Evolutionary conservation across 345 rosid species (phyloP).

Genomic region (Salix udensis): DNA sequence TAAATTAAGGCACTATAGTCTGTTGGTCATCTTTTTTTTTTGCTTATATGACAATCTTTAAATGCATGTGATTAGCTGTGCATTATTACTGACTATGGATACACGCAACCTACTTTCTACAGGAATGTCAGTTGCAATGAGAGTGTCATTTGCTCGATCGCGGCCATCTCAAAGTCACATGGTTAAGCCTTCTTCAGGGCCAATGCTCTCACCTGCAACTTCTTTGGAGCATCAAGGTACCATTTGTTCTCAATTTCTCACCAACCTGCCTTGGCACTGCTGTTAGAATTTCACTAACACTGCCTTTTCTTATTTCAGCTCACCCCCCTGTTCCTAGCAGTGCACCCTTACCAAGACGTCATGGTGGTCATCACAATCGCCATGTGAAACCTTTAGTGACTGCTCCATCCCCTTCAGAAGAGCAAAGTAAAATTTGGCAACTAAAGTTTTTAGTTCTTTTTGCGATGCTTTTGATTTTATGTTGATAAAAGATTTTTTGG

Average conservation of each 20-base stretch:
- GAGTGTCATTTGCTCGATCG: constrained; percentile 34
- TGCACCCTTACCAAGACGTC: constrained; percentile 39
- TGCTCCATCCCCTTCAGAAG: constrained; percentile 67
- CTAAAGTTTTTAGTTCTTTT: not conserved
- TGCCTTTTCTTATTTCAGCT: constrained; percentile 32
- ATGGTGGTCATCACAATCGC: constrained; percentile 41
- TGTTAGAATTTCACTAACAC: constrained; percentile 18
- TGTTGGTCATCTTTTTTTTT: not conserved
- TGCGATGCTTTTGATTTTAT: constrained; percentile 4
- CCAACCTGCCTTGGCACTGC: not conserved
- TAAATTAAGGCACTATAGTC: not conserved
- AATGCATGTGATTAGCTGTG: not conserved
- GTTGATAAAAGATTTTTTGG: constrained; percentile 24
- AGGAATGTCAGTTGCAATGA: constrained; percentile 51
- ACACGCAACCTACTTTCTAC: constrained; percentile 22
- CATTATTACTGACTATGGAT: not conserved
- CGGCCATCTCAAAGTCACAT: constrained; percentile 30
- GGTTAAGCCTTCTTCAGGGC: constrained; percentile 37
- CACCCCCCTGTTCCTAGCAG: constrained; percentile 35
- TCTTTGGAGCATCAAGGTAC: constrained; percentile 49
- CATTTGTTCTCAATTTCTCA: constrained; percentile 2
- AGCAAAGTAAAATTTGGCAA: constrained; percentile 42
- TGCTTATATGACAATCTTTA: not conserved
- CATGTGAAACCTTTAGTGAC: constrained; percentile 45
- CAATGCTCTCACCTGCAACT: constrained; percentile 40